Evolutionary conservation across 2,329 filamentous ascomycete genomes (phyloP).

Genomic region (Alternaria angustiovoidea): DNA sequence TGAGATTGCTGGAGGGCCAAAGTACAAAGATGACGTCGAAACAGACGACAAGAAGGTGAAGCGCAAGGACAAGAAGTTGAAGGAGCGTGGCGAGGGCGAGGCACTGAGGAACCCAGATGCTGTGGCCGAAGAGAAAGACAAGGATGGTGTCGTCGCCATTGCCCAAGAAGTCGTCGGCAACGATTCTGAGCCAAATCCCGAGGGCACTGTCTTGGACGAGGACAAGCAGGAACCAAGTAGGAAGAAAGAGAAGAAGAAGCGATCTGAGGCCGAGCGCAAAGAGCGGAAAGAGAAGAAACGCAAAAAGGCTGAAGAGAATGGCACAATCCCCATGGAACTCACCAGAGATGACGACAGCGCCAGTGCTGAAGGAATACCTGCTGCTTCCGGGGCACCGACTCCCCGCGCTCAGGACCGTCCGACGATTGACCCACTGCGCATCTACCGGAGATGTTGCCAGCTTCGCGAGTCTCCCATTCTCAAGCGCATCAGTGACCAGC

Average conservation of each 20-base stretch:
- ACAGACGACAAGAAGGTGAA: conserved; percentile 59
- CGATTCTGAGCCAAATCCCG: conserved; percentile 53
- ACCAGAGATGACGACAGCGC: conserved; percentile 67
- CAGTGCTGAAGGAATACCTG: conserved; percentile 29
- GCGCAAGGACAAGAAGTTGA: conserved; percentile 62
- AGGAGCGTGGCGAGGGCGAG: conserved; percentile 76
- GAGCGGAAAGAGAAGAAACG: conserved; percentile 90
- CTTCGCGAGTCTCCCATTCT: conserved; percentile 90
- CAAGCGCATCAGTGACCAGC: conserved; percentile 89
- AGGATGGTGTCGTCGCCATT: conserved; percentile 50
- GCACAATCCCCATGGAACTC: conserved; percentile 84
- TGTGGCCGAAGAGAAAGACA: conserved; percentile 64
- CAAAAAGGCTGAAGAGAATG: conserved; percentile 85
- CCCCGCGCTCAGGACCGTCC: conserved; percentile 71
- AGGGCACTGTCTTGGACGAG: conserved; percentile 45
- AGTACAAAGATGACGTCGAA: conserved; percentile 71
- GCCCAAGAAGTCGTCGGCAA: conserved; percentile 52
- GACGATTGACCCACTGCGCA: conserved; percentile 88
- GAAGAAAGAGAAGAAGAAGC: conserved; percentile 97
- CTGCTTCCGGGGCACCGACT: conserved; percentile 30
- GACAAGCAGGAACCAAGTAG: conserved; percentile 59
- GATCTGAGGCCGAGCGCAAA: conserved; percentile 90
- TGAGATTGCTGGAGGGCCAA: conserved; percentile 89
- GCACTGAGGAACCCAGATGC: conserved; percentile 73
- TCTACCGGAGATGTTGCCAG: conserved; percentile 94